Base-by-base conservation (phyloP, 129 eudicot genomes). In the Dittrichia graveolens region DNA sequence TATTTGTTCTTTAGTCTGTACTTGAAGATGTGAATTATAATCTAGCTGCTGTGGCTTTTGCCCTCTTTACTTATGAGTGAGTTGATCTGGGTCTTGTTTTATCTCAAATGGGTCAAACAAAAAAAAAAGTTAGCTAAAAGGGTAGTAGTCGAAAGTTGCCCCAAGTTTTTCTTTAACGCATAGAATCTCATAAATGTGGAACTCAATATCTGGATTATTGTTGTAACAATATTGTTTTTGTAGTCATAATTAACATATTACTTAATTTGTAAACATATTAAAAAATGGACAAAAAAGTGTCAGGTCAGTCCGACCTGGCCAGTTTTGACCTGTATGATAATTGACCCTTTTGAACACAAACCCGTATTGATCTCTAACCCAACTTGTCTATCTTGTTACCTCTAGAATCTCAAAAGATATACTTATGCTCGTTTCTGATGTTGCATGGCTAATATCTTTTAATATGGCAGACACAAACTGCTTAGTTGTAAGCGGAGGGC, bases 401-500 rank as follows among this genome's bases (percentile, higher is more conserved):
- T 66, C 61, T 37, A 34, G 42, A 72, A 61, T 59, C 56, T 48
- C 5, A 61, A 63, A 49, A 55, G 16, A 37, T 39, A 6, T 67
- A 3, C 67, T 13, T 67, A 38, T 48, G 37, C 38, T 60, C 15
- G 6, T 47, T 48, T 37, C 40, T 39, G 54, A 69, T 35, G 38
- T 19, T 61, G 39, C 18, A 14, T 60, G 63, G 58, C 65, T 78
- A 52, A 78, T 12, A 66, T 45, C 56, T 76, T 60, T 66, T 13
- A 50, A 66, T 43, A 63, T 66, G 72, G 74, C 87, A 93, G 98
- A 82, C 74, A 89, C 96, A 61, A 85, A 81, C 50, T 87, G 96
- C 87, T 82, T 94, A 71, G 96, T 94, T 75, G 93, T 85, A 16
- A 75, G 82, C 41, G 89, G 86, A 76, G 79, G n/a, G 58, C 79